Conservation (phyloP, 768 basidiomycete species). For the Tubosaeta sp. region DNA sequence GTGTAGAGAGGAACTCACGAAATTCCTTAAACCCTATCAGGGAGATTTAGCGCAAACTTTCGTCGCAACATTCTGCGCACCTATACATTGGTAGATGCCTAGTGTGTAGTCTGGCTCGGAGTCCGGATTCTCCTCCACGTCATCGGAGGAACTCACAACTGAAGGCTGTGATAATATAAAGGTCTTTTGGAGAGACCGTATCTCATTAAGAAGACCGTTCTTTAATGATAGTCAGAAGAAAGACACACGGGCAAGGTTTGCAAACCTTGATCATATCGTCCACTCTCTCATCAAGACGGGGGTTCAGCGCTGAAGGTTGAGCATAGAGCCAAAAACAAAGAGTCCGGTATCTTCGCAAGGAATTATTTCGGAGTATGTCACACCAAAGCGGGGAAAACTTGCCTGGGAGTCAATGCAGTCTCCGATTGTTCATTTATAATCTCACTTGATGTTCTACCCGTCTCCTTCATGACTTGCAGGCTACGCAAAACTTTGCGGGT, state of each 20-base stretch:
- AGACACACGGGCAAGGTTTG: background rate
- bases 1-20: constrained; percentile 52
- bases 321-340: constrained; percentile 92
- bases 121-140: background rate
- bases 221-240: constrained; percentile 26
- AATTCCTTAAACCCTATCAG: constrained; percentile 89
- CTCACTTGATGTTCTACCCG: constrained; percentile 60
- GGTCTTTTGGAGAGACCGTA: constrained; percentile 46
- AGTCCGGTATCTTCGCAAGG: constrained; percentile 62
- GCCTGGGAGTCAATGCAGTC: constrained; percentile 49
- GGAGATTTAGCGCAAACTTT: constrained; percentile 6
- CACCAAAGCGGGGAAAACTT: background rate
- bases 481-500: constrained; percentile 84
- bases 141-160: background rate
- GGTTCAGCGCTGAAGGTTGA: constrained; percentile 54
- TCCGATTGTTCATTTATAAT: constrained; percentile 61
- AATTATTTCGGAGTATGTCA: background rate
- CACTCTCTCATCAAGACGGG: constrained; percentile 73
- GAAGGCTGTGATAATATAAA: constrained; percentile 7
- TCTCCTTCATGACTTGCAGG: constrained; percentile 72
- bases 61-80: constrained; percentile 35
- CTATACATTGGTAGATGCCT: constrained; percentile 94
- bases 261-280: constrained; percentile 85
- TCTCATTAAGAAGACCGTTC: constrained; percentile 80
- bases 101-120: constrained; percentile 53